phyloP scores from a whole-genome alignment of 177 flowering plant species.

The Vitis hybrid region DNA sequence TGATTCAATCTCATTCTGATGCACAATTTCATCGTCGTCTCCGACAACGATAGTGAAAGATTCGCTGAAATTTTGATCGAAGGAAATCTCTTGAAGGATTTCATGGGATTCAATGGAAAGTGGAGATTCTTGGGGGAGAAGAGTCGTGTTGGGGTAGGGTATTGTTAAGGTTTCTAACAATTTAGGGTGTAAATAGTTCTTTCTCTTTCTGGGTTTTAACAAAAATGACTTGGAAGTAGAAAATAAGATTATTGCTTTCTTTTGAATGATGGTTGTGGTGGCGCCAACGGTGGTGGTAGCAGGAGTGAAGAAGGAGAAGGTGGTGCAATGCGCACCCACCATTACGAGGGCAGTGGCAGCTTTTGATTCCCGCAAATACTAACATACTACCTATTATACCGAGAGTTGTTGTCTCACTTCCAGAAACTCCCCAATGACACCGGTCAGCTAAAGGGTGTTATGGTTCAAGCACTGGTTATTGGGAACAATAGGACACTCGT shows the following conservation, averaged over 20 bases:
- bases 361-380: background rate
- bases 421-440: no score
- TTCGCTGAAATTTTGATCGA: background rate
- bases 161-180: conserved; percentile 56
- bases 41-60: background rate
- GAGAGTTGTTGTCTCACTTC: no score
- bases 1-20: no score
- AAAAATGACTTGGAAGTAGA: conserved; percentile 23
- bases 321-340: conserved; percentile 11
- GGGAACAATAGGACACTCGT: no score
- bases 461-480: no score
- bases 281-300: background rate
- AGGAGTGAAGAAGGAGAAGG: conserved; percentile 9
- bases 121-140: conserved; percentile 2
- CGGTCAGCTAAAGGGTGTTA: no score
- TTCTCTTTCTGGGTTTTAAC: conserved; percentile 36
- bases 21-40: conserved; percentile 3
- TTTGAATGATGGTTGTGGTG: background rate
- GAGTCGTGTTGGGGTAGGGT: conserved; percentile 26
- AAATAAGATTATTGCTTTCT: conserved; percentile 1
- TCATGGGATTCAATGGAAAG: conserved; percentile 13
- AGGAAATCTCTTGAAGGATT: background rate
- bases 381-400: no score
- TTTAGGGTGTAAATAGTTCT: conserved; percentile 62
- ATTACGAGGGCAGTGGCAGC: conserved; percentile 15